phyloP scores from a whole-genome alignment of 2,329 filamentous ascomycete species.

The Tolypocladium tropicale region DNA sequence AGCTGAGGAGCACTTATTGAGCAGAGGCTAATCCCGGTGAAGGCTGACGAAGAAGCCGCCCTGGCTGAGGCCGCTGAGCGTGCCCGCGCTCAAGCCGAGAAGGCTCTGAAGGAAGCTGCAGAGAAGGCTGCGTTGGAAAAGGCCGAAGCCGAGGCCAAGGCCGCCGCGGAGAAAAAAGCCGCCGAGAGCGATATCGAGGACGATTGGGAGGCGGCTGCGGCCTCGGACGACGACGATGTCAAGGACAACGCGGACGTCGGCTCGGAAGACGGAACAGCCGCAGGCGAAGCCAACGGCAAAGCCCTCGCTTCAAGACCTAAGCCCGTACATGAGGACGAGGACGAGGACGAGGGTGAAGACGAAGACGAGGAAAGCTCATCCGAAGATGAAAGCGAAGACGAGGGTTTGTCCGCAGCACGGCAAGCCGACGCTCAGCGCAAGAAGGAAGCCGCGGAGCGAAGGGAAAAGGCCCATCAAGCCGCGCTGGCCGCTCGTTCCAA shows the following conservation, averaged over 20 bases:
- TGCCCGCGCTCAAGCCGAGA: slow-evolving; percentile 57
- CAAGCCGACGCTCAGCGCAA: slow-evolving; percentile 68
- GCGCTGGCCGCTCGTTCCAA: slow-evolving; percentile 84
- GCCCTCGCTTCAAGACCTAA: neutral
- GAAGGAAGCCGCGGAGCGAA: slow-evolving; percentile 77
- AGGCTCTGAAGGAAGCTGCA: slow-evolving; percentile 50
- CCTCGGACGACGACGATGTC: slow-evolving; percentile 59
- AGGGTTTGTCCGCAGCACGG: slow-evolving; percentile 63
- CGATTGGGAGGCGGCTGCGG: slow-evolving; percentile 82
- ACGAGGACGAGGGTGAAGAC: slow-evolving; percentile 14
- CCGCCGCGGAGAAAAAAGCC: slow-evolving; percentile 43
- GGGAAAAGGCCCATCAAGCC: slow-evolving; percentile 83
- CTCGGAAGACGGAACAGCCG: slow-evolving; percentile 55
- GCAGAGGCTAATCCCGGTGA: slow-evolving; percentile 5
- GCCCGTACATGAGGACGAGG: slow-evolving; percentile 41
- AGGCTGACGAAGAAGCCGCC: slow-evolving; percentile 68
- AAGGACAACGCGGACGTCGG: slow-evolving; percentile 96
- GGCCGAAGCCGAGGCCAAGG: slow-evolving; percentile 45
- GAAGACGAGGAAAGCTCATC: slow-evolving; percentile 18
- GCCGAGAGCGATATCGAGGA: slow-evolving; percentile 56
- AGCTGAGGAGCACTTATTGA: slow-evolving; percentile 1
- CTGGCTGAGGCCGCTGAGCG: slow-evolving; percentile 71
- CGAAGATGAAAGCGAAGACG: slow-evolving; percentile 56
- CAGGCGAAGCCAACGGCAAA: slow-evolving; percentile 12
- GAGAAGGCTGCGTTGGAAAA: slow-evolving; percentile 48